These are phyloP conservation scores for Bullera alba DNA, from an alignment of 768 basidiomycete species.

Conservation along the genomic window DNA sequence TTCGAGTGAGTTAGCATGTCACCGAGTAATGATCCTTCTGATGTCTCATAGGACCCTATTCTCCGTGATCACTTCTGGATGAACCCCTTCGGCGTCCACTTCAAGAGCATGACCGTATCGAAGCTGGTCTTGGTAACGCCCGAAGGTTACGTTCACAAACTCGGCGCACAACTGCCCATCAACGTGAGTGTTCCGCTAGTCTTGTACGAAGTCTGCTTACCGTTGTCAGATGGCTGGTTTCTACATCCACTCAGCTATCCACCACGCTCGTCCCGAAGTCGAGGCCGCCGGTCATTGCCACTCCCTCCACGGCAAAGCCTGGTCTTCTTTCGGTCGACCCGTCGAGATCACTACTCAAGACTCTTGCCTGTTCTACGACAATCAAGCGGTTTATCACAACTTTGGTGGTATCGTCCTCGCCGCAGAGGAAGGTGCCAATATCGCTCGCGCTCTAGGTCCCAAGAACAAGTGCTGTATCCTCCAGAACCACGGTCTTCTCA, in stretches of 20 bases:
- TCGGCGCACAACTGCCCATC: slow-evolving; percentile 42
- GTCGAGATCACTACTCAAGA: slow-evolving; percentile 31
- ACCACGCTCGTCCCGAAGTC: slow-evolving; percentile 32
- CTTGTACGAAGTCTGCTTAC: neutral
- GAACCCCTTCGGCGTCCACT: slow-evolving; percentile 49
- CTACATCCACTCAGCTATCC: slow-evolving; percentile 50
- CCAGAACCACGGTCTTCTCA: slow-evolving; percentile 40
- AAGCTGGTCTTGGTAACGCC: slow-evolving; percentile 53
- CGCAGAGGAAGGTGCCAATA: slow-evolving; percentile 51
- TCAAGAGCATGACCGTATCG: slow-evolving; percentile 50
- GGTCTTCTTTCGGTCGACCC: slow-evolving; percentile 23
- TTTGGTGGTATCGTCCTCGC: slow-evolving; percentile 52
- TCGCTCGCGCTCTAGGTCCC: slow-evolving; percentile 45
- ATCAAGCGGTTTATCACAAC: slow-evolving; percentile 46
- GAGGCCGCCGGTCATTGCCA: slow-evolving; percentile 32
- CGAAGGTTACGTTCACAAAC: slow-evolving; percentile 42
- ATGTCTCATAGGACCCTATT: slow-evolving; percentile 16
- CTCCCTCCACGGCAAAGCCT: slow-evolving; percentile 28
- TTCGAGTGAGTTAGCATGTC: slow-evolving; percentile 6
- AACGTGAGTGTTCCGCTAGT: slow-evolving; percentile 13
- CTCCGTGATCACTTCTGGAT: slow-evolving; percentile 33
- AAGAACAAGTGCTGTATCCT: slow-evolving; percentile 33
- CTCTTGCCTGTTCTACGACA: slow-evolving; percentile 31
- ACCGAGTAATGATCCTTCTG: neutral
- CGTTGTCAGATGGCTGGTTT: slow-evolving; percentile 43